phyloP scores from a whole-genome alignment of 2,329 filamentous ascomycete species.

The Didymella pinodella region DNA sequence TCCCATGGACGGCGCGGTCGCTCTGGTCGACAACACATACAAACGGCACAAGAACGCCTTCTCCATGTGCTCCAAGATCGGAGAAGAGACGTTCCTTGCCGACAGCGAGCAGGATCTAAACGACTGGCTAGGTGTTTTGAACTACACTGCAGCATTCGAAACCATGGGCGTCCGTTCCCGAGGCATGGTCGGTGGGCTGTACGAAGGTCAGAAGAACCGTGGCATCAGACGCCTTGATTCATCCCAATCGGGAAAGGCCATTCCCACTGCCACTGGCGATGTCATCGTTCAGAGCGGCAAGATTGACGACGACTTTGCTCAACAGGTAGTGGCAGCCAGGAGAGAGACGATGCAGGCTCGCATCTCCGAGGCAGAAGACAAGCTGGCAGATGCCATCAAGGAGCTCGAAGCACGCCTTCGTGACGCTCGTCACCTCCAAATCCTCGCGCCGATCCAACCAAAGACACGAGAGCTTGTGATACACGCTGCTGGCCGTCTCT shows the following conservation, averaged over 20 bases:
- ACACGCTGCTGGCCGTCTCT: slow-evolving; percentile 81
- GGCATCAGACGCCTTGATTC: slow-evolving; percentile 76
- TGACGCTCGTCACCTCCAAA: slow-evolving; percentile 88
- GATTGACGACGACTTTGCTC: slow-evolving; percentile 82
- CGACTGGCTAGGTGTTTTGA: slow-evolving; percentile 95
- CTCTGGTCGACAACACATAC: slow-evolving; percentile 83
- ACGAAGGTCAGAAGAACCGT: slow-evolving; percentile 80
- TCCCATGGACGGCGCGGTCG: slow-evolving; percentile 91
- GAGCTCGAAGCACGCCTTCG: slow-evolving; percentile 83
- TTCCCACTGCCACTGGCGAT: slow-evolving; percentile 76
- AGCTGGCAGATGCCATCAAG: slow-evolving; percentile 74
- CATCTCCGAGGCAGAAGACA: slow-evolving; percentile 83
- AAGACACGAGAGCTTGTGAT: slow-evolving; percentile 87
- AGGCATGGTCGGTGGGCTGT: slow-evolving; percentile 82
- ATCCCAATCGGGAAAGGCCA: slow-evolving; percentile 61
- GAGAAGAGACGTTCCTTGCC: slow-evolving; percentile 89
- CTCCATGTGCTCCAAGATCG: slow-evolving; percentile 80
- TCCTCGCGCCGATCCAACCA: slow-evolving; percentile 89
- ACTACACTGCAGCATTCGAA: slow-evolving; percentile 93
- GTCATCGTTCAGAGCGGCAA: slow-evolving; percentile 75
- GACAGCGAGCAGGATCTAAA: slow-evolving; percentile 92
- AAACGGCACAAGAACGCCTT: slow-evolving; percentile 97
- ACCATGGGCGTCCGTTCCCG: slow-evolving; percentile 91
- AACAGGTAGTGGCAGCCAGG: slow-evolving; percentile 84
- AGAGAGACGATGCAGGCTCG: slow-evolving; percentile 83